Conservation (phyloP, 352 stramenopile species). For the Globisporangium perplexum region DNA sequence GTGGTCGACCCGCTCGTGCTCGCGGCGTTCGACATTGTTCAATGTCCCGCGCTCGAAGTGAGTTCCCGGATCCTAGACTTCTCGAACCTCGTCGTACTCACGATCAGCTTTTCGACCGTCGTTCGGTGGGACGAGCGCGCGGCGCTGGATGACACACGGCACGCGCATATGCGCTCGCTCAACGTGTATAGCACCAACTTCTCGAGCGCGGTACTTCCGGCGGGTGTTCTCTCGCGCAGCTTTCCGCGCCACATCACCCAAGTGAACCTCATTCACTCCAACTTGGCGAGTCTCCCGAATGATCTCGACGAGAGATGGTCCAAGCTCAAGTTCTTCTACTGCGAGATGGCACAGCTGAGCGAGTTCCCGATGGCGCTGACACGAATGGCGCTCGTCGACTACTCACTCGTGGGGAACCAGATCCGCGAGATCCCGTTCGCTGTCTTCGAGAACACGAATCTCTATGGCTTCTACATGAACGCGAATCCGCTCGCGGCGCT, state of each 20-base stretch:
- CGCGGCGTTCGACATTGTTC: constrained; percentile 23
- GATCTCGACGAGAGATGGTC: constrained; percentile 33
- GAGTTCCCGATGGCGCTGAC: constrained; percentile 3
- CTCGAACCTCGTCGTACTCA: constrained; percentile 23
- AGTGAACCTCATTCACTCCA: constrained; percentile 28
- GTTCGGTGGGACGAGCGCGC: constrained; percentile 17
- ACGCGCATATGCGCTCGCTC: constrained; percentile 20
- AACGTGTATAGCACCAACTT: constrained; percentile 25
- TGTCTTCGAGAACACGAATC: constrained; percentile 2
- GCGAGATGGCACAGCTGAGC: constrained; percentile 2
- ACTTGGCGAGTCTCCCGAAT: constrained; percentile 20
- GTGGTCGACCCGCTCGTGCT: constrained; percentile 18
- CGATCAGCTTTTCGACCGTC: constrained; percentile 39
- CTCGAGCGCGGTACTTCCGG: constrained; percentile 21
- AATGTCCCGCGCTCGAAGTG: constrained; percentile 32
- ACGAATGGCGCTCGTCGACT: constrained; percentile 2
- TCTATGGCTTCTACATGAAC: constrained; percentile 10
- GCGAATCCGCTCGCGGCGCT: constrained; percentile 17
- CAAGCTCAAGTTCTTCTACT: constrained; percentile 7
- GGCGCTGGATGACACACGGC: constrained; percentile 13
- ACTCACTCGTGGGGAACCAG: constrained; percentile 18
- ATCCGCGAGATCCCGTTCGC: constrained; percentile 6
- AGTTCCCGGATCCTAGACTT: constrained; percentile 20
- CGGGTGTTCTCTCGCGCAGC: constrained; percentile 20
- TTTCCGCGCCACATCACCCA: constrained; percentile 17